Conservation (phyloP, 2,329 filamentous ascomycete species). For the Microdochium bolleyi region DNA sequence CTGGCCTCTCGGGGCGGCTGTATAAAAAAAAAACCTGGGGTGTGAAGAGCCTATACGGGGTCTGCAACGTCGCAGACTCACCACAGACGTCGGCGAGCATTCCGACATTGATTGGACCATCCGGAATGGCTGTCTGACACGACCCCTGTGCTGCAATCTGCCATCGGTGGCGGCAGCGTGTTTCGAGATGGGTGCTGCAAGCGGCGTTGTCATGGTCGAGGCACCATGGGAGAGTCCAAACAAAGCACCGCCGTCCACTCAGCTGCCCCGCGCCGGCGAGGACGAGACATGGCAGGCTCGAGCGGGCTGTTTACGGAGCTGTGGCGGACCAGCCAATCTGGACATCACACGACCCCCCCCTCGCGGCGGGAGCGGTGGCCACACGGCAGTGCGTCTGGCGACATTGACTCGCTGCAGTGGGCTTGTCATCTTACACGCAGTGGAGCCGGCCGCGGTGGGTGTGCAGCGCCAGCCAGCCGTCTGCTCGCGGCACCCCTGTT, state of each 20-base stretch:
- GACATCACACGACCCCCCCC: neutral
- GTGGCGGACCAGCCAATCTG: neutral
- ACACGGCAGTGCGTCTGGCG: constrained; percentile 13
- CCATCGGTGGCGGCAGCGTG: too few relatives aligned
- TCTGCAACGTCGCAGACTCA: too few relatives aligned
- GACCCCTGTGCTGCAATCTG: too few relatives aligned
- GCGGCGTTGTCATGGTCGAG: neutral
- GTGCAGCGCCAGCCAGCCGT: constrained; percentile 35
- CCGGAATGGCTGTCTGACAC: too few relatives aligned
- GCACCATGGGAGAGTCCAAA: neutral
- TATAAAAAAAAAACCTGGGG: too few relatives aligned
- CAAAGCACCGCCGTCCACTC: neutral
- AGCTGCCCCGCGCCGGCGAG: neutral
- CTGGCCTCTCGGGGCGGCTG: too few relatives aligned
- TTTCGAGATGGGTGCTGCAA: neutral
- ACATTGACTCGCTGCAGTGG: constrained; percentile 38
- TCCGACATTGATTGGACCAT: too few relatives aligned
- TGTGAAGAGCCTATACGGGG: too few relatives aligned
- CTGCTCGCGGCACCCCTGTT: constrained; percentile 29
- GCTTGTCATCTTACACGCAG: constrained; percentile 31
- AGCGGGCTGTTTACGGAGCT: neutral
- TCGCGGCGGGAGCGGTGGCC: neutral
- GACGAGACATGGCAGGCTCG: neutral
- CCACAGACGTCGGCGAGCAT: too few relatives aligned
- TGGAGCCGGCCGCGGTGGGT: constrained; percentile 29